Conservation (phyloP, 2,329 filamentous ascomycete species). For the Berkeleyomyces rouxiae region DNA sequence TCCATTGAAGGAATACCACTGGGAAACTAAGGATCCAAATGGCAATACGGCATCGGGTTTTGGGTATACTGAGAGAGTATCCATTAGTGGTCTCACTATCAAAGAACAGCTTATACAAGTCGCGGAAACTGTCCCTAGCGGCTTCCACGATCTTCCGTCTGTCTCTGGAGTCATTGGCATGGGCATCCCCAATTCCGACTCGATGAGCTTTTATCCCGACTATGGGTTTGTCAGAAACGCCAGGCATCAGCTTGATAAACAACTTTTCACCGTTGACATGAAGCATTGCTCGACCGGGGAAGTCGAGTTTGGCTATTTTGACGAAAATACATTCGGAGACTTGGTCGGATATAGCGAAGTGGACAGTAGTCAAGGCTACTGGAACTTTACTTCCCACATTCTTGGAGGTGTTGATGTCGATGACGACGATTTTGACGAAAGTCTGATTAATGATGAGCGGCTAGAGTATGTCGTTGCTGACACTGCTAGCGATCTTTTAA, state of each 20-base stretch:
- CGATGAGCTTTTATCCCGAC: conserved; percentile 23
- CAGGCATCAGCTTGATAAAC: not conserved
- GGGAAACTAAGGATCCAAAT: conserved; percentile 29
- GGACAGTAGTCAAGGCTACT: conserved; percentile 47
- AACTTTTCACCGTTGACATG: conserved; percentile 48
- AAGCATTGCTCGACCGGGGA: conserved; percentile 41
- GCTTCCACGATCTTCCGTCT: conserved; percentile 23
- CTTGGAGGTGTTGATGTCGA: not conserved
- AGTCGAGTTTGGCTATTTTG: conserved; percentile 61
- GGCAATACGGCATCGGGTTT: conserved; percentile 26
- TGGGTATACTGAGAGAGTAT: conserved; percentile 28
- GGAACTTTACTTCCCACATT: conserved; percentile 33
- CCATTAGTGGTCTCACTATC: conserved; percentile 26
- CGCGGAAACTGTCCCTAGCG: conserved; percentile 24
- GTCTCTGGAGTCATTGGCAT: conserved; percentile 27
- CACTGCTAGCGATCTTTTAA: conserved; percentile 46
- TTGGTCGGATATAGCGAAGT: conserved; percentile 38
- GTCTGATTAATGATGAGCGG: not conserved
- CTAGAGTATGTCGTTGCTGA: conserved; percentile 26
- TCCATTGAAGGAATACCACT: conserved; percentile 23
- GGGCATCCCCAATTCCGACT: conserved; percentile 26
- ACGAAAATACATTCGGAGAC: conserved; percentile 45
- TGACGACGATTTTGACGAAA: not conserved
- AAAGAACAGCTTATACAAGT: conserved; percentile 27
- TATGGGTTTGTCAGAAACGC: conserved; percentile 28